A percentile compares a stretch with the other conserved stretches of the same genome.
phyloP scores from a whole-genome alignment of 441 rosid species.

The Sinapis alba region DNA sequence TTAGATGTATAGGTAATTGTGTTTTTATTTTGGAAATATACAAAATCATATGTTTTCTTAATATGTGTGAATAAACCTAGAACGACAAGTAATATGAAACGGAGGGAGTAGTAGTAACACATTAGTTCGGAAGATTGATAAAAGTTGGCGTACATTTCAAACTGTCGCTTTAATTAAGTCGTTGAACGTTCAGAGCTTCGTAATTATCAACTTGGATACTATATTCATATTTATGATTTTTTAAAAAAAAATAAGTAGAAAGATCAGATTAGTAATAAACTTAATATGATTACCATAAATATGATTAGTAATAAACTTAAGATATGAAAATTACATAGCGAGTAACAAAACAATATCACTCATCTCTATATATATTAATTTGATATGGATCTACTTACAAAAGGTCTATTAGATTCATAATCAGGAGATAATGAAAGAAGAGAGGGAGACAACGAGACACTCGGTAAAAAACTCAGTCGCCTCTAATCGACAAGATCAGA shows the following conservation, averaged over 20 bases:
- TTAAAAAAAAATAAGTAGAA: background rate
- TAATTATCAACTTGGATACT: background rate
- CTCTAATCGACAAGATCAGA: background rate
- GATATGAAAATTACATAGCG: background rate
- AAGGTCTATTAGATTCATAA: background rate
- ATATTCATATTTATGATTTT: background rate
- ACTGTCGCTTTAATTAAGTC: background rate
- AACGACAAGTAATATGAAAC: too few species aligned
- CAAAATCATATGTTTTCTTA: too few species aligned
- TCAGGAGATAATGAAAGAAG: background rate
- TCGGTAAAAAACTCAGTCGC: slow-evolving; percentile 1
- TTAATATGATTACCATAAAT: background rate
- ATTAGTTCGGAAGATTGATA: background rate
- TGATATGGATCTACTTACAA: background rate
- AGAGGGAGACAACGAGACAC: background rate
- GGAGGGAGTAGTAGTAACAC: too few species aligned
- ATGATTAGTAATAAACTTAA: background rate
- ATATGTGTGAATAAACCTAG: too few species aligned
- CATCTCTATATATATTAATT: background rate
- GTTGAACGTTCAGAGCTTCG: background rate
- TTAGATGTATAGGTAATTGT: too few species aligned
- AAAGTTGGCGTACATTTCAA: background rate
- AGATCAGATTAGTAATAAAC: background rate
- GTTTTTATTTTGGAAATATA: too few species aligned
- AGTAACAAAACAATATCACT: background rate